Base-by-base conservation (phyloP, 2,329 filamentous ascomycete species). In the Colletotrichum chlorophyti region DNA sequence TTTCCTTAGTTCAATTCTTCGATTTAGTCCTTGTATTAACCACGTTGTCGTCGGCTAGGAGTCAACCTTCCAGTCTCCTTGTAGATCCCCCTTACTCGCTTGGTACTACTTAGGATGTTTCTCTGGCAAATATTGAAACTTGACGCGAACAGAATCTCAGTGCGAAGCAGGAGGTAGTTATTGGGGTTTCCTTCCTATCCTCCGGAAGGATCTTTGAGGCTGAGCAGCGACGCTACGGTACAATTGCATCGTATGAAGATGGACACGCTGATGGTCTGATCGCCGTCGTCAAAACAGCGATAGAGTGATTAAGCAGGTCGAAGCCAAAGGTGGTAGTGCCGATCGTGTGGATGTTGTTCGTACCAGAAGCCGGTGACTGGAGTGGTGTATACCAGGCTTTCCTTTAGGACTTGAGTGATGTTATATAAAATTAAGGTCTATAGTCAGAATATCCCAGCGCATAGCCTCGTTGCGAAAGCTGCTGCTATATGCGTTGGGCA, bases 91-190 rank as follows among this genome's bases (percentile, higher is more conserved):
- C 83, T 81, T 3, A 86, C 85, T 0, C 81, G 80, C 64, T 87
- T 77, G 7, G 87, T 70, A n/a, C 79, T 81, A 37, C 81, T 79
- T 49, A 91, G 77, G 74, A 91, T 89, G 10, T 91, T 86, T 11
- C 78, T 77, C 69, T 91, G 88, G 61, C 71, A 84, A 62, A 86
- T 63, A 8, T 73, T 69, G 71, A 89, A 90, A 59, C 82, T 86
- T 6, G 74, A 76, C 9, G 87, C 63, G 63, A 79, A 83, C 2
- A 88, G 64, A 0, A 65, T 61, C 48, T 77, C 76, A 68, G 86
- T 83, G 3, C 17, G 71, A 63, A 64, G 76, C 60, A 42, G 74
- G 34, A 37, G 5, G 48, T 21, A 8, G 34, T 47, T 2, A 12
- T 29, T 6, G 42, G 43, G 6, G 65, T 62, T 9, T 58, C 29